Conservation (phyloP, 73 alveolate genomes). For the Breviolum minutum region DNA sequence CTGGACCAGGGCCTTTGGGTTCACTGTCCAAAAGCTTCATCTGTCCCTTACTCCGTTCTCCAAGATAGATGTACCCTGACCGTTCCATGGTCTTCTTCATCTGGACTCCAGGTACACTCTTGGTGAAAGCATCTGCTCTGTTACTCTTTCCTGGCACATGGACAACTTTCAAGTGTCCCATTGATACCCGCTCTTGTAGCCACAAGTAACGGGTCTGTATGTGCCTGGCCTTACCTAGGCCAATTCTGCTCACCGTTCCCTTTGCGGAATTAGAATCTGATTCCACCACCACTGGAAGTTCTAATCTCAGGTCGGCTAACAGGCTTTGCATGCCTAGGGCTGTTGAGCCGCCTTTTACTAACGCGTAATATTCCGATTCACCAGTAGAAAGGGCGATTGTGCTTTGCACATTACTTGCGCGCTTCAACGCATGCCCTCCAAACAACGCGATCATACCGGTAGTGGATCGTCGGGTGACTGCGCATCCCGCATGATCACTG, state of each 20-base stretch:
- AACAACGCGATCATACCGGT: conserved; percentile 1
- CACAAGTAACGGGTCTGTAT: conserved; percentile 6
- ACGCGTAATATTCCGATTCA: background rate
- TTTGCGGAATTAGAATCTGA: conserved; percentile 3
- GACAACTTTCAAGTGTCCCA: background rate
- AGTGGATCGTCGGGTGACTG: background rate
- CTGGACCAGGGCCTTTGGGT: conserved; percentile 24
- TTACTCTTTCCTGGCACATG: background rate
- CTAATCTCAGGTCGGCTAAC: background rate
- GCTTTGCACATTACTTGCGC: background rate
- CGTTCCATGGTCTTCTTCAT: too few relatives aligned
- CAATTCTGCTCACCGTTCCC: background rate
- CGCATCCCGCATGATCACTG: background rate
- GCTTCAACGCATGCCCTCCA: conserved; percentile 6
- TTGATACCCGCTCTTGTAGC: conserved; percentile 31
- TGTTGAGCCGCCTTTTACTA: background rate
- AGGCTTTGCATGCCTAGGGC: conserved; percentile 5
- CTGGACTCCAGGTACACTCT: too few relatives aligned
- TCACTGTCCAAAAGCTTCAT: background rate
- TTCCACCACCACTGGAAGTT: background rate
- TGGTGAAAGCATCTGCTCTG: too few relatives aligned
- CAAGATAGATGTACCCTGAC: too few relatives aligned
- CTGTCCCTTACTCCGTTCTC: background rate
- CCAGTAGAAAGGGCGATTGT: background rate
- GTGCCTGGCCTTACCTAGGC: conserved; percentile 36